These are phyloP conservation scores for Helichrysum umbraculigerum DNA, from an alignment of 129 eudicot genomes.

Conservation along the genomic window DNA sequence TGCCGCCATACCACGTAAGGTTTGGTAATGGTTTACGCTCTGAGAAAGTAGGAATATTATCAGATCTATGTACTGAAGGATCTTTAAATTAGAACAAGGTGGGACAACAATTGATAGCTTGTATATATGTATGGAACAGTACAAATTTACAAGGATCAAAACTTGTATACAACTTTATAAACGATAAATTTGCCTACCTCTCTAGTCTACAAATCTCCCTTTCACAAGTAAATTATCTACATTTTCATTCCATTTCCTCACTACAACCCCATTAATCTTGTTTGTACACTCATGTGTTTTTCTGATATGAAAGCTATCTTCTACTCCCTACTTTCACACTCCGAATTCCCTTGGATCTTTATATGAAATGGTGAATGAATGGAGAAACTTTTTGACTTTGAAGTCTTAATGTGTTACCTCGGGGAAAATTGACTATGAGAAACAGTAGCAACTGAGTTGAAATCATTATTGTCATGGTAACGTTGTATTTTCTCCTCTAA, in stretches of 20 bases:
- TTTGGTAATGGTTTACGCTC: too few species aligned
- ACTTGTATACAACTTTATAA: conserved; percentile 19
- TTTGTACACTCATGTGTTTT: conserved; percentile 9
- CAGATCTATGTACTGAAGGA: not conserved
- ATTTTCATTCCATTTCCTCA: not conserved
- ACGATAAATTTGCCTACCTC: not conserved
- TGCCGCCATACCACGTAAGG: too few species aligned
- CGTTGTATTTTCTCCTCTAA: conserved; percentile 30
- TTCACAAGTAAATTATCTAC: not conserved
- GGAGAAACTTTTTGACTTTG: not conserved
- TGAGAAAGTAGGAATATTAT: too few species aligned
- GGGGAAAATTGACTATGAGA: conserved; percentile 65
- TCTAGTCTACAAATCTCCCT: not conserved
- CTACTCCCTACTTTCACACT: conserved; percentile 7
- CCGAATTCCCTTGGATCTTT: conserved; percentile 16
- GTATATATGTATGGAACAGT: not conserved
- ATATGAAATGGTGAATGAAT: not conserved
- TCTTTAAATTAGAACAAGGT: not conserved
- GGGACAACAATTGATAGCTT: not conserved
- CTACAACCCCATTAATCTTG: not conserved
- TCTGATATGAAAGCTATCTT: conserved; percentile 12
- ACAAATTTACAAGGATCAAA: conserved; percentile 28
- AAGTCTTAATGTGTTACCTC: conserved; percentile 35
- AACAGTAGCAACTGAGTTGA: conserved; percentile 54
- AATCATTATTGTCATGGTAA: conserved; percentile 33